Conservation (phyloP, 805 yeast species). For the Candida cerambycidarum region DNA sequence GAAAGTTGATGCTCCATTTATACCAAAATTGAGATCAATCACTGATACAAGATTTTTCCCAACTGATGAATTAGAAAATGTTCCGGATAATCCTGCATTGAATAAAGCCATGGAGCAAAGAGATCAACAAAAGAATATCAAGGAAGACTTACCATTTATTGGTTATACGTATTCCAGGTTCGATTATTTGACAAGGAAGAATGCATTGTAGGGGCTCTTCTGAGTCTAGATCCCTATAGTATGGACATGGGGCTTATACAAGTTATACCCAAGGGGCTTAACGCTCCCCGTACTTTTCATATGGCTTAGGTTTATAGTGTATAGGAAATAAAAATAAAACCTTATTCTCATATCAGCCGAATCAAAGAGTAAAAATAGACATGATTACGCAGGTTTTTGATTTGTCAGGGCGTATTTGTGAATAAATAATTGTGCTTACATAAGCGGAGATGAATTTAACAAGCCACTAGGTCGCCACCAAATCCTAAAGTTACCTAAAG, state of each 20-base stretch:
- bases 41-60: constrained; percentile 99
- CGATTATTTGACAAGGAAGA: constrained; percentile 83
- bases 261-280: too few species aligned
- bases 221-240: neutral
- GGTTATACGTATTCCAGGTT: constrained; percentile 96
- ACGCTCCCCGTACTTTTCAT: too few species aligned
- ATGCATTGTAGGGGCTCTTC: constrained; percentile 41
- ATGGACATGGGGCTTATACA: too few species aligned
- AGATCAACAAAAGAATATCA: constrained; percentile 54
- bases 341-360: too few species aligned
- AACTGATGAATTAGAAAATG: constrained; percentile 84
- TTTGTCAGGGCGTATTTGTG: too few species aligned
- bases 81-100: constrained; percentile 78
- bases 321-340: too few species aligned
- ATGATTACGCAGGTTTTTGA: too few species aligned
- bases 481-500: too few species aligned
- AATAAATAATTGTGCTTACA: too few species aligned
- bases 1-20: constrained; percentile 87
- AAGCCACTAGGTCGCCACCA: neutral
- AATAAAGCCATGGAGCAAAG: constrained; percentile 61
- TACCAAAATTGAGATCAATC: constrained; percentile 85
- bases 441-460: neutral
- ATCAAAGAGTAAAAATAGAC: too few species aligned
- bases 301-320: too few species aligned
- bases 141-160: constrained; percentile 93